Evolutionary conservation across 495 filamentous ascomycete species (phyloP).

Genomic region (Lentithecium fluviatile): DNA sequence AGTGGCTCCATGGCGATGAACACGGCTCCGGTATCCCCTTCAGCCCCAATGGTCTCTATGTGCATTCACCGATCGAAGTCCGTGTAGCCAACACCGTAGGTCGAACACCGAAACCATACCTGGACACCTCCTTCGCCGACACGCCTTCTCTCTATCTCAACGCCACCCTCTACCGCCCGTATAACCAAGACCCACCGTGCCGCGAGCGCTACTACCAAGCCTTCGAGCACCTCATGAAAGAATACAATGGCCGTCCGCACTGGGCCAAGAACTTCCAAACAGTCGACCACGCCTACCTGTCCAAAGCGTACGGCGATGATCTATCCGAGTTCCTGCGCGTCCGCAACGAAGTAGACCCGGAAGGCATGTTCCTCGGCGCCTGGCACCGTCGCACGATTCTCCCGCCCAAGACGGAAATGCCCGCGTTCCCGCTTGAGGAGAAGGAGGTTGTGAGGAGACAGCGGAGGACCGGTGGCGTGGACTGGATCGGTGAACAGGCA

Average conservation of each 20-base stretch:
- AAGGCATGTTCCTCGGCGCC: constrained; percentile 87
- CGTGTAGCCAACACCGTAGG: constrained; percentile 73
- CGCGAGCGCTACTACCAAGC: constrained; percentile 80
- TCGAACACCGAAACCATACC: constrained; percentile 64
- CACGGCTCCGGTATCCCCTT: constrained; percentile 69
- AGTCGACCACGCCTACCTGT: constrained; percentile 56
- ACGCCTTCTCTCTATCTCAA: constrained; percentile 91
- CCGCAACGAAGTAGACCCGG: constrained; percentile 72
- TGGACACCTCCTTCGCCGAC: constrained; percentile 68
- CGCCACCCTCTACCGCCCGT: constrained; percentile 91
- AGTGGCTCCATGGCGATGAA: constrained; percentile 74
- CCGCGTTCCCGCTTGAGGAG: constrained; percentile 30
- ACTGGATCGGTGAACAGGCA: constrained; percentile 55
- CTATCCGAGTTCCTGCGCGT: constrained; percentile 67
- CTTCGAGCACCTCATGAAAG: constrained; percentile 94
- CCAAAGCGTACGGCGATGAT: constrained; percentile 54
- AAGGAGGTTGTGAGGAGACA: constrained; percentile 31
- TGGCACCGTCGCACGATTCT: constrained; percentile 82
- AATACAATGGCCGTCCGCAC: constrained; percentile 85
- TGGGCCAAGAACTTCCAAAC: constrained; percentile 92
- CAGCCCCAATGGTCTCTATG: constrained; percentile 71
- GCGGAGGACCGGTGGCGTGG: constrained; percentile 47
- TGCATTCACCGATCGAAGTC: constrained; percentile 93
- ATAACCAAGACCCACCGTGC: constrained; percentile 76
- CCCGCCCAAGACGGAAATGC: constrained; percentile 25